These are phyloP conservation scores for Ustilago trichophora DNA, from an alignment of 1,284 basidiomycete species.

Conservation along the genomic window DNA sequence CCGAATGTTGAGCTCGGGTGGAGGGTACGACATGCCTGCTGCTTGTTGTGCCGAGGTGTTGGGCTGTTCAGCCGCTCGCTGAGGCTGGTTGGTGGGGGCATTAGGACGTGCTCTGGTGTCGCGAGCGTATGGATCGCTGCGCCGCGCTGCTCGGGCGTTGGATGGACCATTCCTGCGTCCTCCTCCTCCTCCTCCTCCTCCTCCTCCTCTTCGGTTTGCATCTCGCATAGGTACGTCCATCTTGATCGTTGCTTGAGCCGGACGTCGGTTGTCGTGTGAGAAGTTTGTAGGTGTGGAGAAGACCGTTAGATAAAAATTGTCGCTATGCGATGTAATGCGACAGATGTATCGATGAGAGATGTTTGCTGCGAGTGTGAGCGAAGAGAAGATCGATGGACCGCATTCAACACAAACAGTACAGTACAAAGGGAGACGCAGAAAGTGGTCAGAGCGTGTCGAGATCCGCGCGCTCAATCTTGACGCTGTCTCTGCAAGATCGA, in stretches of 20 bases:
- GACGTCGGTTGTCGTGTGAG: too few relatives aligned
- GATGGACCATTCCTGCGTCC: constrained; percentile 23
- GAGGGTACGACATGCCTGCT: constrained; percentile 38
- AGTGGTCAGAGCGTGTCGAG: constrained; percentile 3
- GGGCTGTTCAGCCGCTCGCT: background rate
- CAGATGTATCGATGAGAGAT: too few relatives aligned
- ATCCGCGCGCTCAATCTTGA: background rate
- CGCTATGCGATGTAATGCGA: too few relatives aligned
- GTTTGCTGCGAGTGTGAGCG: too few relatives aligned
- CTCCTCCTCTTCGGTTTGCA: constrained; percentile 23
- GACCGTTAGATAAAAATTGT: too few relatives aligned
- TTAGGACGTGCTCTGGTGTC: constrained; percentile 26
- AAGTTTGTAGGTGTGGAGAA: background rate
- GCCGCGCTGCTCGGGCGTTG: constrained; percentile 26
- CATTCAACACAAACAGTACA: too few relatives aligned
- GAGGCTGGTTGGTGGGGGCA: constrained; percentile 5
- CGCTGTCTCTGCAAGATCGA: too few relatives aligned
- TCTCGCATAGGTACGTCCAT: constrained; percentile 40
- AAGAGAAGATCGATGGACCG: too few relatives aligned
- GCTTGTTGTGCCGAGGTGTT: background rate
- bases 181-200: background rate
- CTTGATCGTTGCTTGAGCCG: too few relatives aligned
- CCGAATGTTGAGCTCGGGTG: constrained; percentile 56
- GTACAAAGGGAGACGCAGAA: too few relatives aligned
- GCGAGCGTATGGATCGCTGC: constrained; percentile 42